Evolutionary conservation across 1,284 basidiomycete species (phyloP), one percentile per base, ranked within the genome.

Genomic region (Cutaneotrichosporon cavernicola): DNA sequence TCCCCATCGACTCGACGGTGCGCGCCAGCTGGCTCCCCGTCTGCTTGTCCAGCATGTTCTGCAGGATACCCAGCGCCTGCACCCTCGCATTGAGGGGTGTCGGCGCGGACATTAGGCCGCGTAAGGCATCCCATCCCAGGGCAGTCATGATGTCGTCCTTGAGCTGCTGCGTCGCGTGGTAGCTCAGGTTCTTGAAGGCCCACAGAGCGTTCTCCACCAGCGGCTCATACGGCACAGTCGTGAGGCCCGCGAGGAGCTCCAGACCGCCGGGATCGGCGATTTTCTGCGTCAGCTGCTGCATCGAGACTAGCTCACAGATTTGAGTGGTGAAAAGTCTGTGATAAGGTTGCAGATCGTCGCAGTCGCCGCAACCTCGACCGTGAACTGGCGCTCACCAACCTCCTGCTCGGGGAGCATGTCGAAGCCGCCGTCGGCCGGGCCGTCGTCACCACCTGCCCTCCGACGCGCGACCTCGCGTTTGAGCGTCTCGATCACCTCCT

Each of bases 281-380:
- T 8, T 81, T 82, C 87, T 88, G 70, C 40, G 60, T 60, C 58
- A 65, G 60, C 53, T 32, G 34, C 9, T n/a, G 34, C 11, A 32
- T 4, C 8, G 11, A 11, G 32, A 36, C 10, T 4, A 38, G 83
- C 88, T 72, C 67, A 90, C 90, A 61, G 82, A 78, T 65, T 87
- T 83, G 69, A 95, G 76, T 6, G 93, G 92, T 16, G 91, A 92
- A 76, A 91, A 93, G 64, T 94, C 90, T 62, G 88, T 88, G 4
- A 95, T 85, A 34, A 95, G 83, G 75, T 96, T 97, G 75, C 90
- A 92, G 4, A 95, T 84, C 0, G 88, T 88, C 0, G 87, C 85
- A 0, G 90, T 81, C 0, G 91, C 90, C 0, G 89, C 89, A 43
- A 85, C 84, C 56, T 87, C 84, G 31, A 95, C 90, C 13, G 89